Evolutionary conservation across 768 basidiomycete genomes (phyloP).

Genomic region (Hortiboletus flavorubellus): DNA sequence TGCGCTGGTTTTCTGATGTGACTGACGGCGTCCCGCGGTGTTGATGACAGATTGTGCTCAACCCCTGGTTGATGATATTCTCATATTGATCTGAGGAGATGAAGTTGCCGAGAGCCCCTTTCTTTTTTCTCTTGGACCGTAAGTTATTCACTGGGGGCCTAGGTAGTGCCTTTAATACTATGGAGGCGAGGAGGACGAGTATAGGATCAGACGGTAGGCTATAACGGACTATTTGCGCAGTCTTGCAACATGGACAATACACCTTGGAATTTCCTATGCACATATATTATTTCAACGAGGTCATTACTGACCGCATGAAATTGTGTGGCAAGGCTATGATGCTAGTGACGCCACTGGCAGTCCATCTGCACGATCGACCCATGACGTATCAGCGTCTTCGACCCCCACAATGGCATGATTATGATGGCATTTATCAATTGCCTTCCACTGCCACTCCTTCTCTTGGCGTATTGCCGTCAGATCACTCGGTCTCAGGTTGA

Average conservation of each 20-base stretch:
- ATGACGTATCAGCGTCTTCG: too few relatives aligned
- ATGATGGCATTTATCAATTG: background rate
- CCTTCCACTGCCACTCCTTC: background rate
- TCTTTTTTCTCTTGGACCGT: background rate
- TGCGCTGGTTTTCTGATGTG: background rate
- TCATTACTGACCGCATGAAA: background rate
- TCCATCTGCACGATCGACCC: too few relatives aligned
- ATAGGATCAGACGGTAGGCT: background rate
- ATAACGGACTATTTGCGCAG: background rate
- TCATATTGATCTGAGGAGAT: constrained; percentile 37
- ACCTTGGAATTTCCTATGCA: background rate
- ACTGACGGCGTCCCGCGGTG: background rate
- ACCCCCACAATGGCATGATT: background rate
- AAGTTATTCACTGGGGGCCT: background rate
- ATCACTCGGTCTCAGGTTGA: background rate
- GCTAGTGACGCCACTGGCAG: too few relatives aligned
- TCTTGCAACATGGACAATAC: background rate
- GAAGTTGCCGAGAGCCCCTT: background rate
- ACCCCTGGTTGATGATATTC: constrained; percentile 89
- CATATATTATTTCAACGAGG: background rate
- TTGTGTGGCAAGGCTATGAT: too few relatives aligned
- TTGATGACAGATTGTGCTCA: constrained; percentile 62
- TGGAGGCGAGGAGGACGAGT: background rate
- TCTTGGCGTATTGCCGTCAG: background rate
- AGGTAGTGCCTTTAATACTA: background rate